Evolutionary conservation across 768 basidiomycete genomes (phyloP), one percentile per base, ranked within the genome.

Genomic region (Naganishia vaughanmartiniae): DNA sequence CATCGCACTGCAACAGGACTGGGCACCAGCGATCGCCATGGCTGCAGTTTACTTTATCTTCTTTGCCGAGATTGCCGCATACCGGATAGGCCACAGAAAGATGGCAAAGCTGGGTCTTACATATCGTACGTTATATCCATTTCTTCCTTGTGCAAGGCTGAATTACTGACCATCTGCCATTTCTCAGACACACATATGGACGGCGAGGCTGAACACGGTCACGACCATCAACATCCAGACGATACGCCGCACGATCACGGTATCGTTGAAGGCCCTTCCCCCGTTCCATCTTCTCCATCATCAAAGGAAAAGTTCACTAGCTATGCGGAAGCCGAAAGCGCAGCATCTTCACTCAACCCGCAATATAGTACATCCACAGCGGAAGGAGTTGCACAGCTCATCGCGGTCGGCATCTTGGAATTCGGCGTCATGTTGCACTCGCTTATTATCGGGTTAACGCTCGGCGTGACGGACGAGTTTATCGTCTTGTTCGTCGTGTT

Each of bases 381-480:
- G 34, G 79, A 80, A n/a, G 79, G 77, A 26, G 56, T 76, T 0
- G 88, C 91, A 2, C 92, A 94, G 79, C 81, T 93, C 45, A 84
- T 96, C 56, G 93, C 93, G 17, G 85, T 99, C 56, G 91, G 87
- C 39, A 93, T 97, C 70, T 84, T 99, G 56, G 95, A 99, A 78
- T 95, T 96, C 75, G 95, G 95, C 75, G 92, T 97, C 34, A 80
- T 92, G 6, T 81, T 97, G 36, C 93, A 94, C 77, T 92, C 91
- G 80, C 76, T 93, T 9, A 84, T 95, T 58, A 90, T 96, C 72
- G 94, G 94, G 0, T 83, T 97, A 36, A 94, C 95, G 0, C 86
- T 97, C 48, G 93, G 93, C n/a, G 91, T 93, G n/a, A 87, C 89
- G 74, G 82, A 85, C 4, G 79, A 86, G 42, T 96, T 97, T 83